A percentile compares a stretch with the other conserved stretches of the same genome.
Evolutionary conservation across 495 filamentous ascomycete species (phyloP).

Genomic region (Tuber borchii): DNA sequence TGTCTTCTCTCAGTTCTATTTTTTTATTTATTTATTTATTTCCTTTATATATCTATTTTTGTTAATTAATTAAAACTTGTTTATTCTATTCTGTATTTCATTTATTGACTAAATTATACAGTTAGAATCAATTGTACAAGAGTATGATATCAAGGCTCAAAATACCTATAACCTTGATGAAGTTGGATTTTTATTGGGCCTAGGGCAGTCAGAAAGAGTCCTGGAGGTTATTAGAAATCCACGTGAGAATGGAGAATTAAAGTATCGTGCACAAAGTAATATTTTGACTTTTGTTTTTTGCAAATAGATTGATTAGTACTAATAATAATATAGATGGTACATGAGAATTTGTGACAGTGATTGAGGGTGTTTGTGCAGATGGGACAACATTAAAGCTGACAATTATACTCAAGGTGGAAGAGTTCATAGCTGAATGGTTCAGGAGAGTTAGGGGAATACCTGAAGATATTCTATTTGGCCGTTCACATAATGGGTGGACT

Average conservation of each 20-base stretch:
- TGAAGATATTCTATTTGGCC: slow-evolving; percentile 5
- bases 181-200: slow-evolving; percentile 7
- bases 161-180: slow-evolving; percentile 14
- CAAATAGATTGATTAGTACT: too few relatives aligned
- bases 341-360: slow-evolving; percentile 14
- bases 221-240: slow-evolving; percentile 1
- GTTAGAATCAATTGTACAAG: too few relatives aligned
- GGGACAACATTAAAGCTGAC: slow-evolving; percentile 4
- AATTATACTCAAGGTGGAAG: background rate
- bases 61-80: too few relatives aligned
- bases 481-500: slow-evolving; percentile 6
- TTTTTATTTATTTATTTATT: too few relatives aligned
- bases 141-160: background rate
- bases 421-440: slow-evolving; percentile 1
- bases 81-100: too few relatives aligned
- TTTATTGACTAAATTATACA: too few relatives aligned
- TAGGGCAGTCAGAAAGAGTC: background rate
- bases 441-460: background rate
- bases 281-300: too few relatives aligned
- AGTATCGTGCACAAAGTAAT: background rate
- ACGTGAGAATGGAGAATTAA: background rate
- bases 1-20: too few relatives aligned
- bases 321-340: background rate
- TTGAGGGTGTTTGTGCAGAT: slow-evolving; percentile 14
- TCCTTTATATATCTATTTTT: too few relatives aligned